These are phyloP conservation scores for Murraya koenigii DNA, from an alignment of 345 rosid genomes.

Conservation along the genomic window DNA sequence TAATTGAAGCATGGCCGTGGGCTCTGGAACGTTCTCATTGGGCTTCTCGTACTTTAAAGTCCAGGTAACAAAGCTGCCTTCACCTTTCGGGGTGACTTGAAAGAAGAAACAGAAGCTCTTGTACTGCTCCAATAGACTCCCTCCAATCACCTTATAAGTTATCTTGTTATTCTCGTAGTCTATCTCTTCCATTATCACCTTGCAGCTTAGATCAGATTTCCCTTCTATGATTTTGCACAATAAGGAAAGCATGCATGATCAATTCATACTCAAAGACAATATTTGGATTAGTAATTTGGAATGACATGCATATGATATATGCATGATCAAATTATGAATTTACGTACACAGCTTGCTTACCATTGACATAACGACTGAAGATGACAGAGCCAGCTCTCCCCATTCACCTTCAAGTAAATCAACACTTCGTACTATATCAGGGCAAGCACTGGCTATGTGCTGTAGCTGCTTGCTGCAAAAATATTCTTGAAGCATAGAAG, in stretches of 20 bases:
- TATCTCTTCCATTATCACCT: conserved; percentile 33
- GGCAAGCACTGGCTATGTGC: not conserved
- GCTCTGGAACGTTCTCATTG: conserved; percentile 9
- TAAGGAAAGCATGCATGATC: not conserved
- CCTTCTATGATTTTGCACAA: too few relatives aligned
- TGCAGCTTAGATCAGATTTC: conserved; percentile 6
- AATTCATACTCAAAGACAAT: not conserved
- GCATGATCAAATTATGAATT: not conserved
- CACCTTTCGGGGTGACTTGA: conserved; percentile 28
- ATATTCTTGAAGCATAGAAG: not conserved
- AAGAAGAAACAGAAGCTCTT: conserved; percentile 13
- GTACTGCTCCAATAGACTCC: conserved; percentile 31
- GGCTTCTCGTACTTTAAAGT: conserved; percentile 24
- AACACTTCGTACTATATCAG: not conserved
- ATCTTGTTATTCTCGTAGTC: conserved; percentile 33
- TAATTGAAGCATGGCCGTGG: conserved; percentile 8
- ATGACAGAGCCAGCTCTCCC: not conserved
- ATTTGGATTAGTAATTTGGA: not conserved
- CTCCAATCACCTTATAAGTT: conserved; percentile 31
- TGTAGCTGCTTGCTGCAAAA: not conserved
- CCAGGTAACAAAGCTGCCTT: conserved; percentile 28
- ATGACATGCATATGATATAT: too few relatives aligned
- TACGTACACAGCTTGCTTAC: not conserved
- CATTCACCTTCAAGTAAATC: conserved; percentile 11
- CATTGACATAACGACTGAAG: not conserved